A percentile compares a stretch with the other conserved stretches of the same genome.
Conservation (phyloP, 2,329 filamentous ascomycete species). For the Paracamarosporium sp. region DNA sequence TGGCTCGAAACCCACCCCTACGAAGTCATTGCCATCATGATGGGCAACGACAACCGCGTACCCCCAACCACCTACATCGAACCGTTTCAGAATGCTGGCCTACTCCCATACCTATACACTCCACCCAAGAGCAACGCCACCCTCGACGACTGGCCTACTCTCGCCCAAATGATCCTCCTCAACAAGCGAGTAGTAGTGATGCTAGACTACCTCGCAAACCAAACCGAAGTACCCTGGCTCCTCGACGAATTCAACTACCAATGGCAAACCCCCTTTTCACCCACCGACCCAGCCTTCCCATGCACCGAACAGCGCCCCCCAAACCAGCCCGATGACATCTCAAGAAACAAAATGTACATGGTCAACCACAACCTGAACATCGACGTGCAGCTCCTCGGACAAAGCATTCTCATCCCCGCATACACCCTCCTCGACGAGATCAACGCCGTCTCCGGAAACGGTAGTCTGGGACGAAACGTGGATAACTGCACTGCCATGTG, state of each 20-base stretch:
- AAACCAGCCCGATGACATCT: slow-evolving; percentile 59
- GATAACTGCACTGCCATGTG: slow-evolving; percentile 36
- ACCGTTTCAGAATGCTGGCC: slow-evolving; percentile 73
- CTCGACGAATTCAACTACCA: slow-evolving; percentile 87
- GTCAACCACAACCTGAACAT: slow-evolving; percentile 92
- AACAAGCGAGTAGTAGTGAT: slow-evolving; percentile 42
- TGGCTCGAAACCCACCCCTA: slow-evolving; percentile 83
- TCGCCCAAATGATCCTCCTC: slow-evolving; percentile 63
- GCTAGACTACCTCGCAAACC: slow-evolving; percentile 65
- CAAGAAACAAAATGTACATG: slow-evolving; percentile 73
- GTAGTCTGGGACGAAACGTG: slow-evolving; percentile 34
- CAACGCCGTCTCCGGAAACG: slow-evolving; percentile 36
- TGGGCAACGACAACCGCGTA: slow-evolving; percentile 81
- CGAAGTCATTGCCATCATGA: slow-evolving; percentile 85
- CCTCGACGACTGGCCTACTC: slow-evolving; percentile 80
- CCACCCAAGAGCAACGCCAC: slow-evolving; percentile 75
- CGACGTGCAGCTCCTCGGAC: slow-evolving; percentile 35
- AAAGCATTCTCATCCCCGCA: slow-evolving; percentile 53
- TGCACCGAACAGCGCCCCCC: slow-evolving; percentile 82
- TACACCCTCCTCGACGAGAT: slow-evolving; percentile 34
- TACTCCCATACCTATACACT: slow-evolving; percentile 75
- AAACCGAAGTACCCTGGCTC: slow-evolving; percentile 79
- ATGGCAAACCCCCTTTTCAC: slow-evolving; percentile 92
- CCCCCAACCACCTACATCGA: slow-evolving; percentile 68
- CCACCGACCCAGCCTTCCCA: slow-evolving; percentile 71